These are phyloP conservation scores for Didymella pomorum DNA, from an alignment of 2,329 filamentous ascomycete species.

Conservation along the genomic window DNA sequence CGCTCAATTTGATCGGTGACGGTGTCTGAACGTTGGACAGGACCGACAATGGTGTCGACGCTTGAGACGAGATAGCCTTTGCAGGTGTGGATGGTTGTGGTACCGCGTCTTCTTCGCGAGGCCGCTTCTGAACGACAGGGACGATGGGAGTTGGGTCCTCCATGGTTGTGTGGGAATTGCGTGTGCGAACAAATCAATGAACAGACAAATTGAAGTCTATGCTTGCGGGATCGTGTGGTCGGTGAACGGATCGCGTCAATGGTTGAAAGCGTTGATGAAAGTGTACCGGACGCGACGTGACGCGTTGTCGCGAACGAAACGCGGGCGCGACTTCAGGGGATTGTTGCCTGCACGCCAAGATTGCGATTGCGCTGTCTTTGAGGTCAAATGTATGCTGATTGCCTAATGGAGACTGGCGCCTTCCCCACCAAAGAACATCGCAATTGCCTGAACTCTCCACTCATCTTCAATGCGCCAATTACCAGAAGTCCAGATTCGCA, in stretches of 20 bases:
- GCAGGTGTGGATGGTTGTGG: constrained; percentile 39
- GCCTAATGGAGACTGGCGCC: constrained; percentile 27
- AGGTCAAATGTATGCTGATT: constrained; percentile 25
- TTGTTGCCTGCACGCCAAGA: constrained; percentile 12
- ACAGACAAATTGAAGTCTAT: not conserved
- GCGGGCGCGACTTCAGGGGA: constrained; percentile 21
- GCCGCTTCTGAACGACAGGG: constrained; percentile 42
- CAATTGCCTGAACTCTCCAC: not conserved
- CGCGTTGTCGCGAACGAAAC: constrained; percentile 37
- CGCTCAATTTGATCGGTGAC: constrained; percentile 34
- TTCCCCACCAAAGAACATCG: constrained; percentile 13
- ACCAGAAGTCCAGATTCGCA: not conserved
- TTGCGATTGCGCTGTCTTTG: constrained; percentile 23
- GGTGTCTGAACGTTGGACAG: constrained; percentile 45
- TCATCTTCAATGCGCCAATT: not conserved
- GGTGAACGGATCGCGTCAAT: constrained; percentile 5
- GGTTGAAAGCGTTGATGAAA: not conserved
- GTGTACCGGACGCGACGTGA: constrained; percentile 19
- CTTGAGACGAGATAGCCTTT: constrained; percentile 36
- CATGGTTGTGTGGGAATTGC: constrained; percentile 28
- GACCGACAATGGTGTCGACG: constrained; percentile 43
- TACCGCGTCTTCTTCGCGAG: constrained; percentile 41
- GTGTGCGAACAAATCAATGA: not conserved
- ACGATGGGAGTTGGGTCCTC: constrained; percentile 34
- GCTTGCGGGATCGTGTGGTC: not conserved